Percentiles rank a stretch among this genome's conserved stretches.
phyloP scores from a whole-genome alignment of 2,329 filamentous ascomycete species.

The Sporothrix sp. region DNA sequence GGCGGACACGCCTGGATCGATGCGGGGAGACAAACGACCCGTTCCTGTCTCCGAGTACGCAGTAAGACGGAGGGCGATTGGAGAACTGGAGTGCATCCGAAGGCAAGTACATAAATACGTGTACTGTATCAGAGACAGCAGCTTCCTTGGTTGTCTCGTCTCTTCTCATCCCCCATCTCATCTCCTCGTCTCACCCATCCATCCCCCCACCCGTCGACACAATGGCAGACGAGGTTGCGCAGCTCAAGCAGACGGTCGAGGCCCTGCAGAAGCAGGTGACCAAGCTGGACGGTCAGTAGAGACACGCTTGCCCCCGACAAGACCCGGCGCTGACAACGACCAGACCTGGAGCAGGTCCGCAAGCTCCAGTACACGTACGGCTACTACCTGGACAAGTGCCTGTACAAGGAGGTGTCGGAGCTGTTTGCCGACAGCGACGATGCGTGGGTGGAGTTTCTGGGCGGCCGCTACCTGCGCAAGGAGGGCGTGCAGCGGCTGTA shows the following conservation, averaged over 20 bases:
- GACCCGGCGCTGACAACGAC: no score
- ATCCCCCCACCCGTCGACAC: neutral
- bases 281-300: conserved; percentile 14
- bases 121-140: neutral
- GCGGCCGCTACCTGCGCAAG: conserved; percentile 42
- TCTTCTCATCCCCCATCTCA: neutral
- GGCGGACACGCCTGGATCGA: conserved; percentile 2
- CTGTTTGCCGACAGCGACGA: conserved; percentile 44
- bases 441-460: conserved; percentile 46
- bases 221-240: conserved; percentile 17
- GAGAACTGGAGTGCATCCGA: no score
- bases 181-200: neutral
- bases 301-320: no score
- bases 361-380: conserved; percentile 49
- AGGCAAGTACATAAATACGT: conserved; percentile 3
- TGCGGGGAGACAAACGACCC: no score
- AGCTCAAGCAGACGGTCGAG: conserved; percentile 18
- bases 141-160: neutral
- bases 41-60: no score
- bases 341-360: conserved; percentile 44
- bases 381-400: conserved; percentile 50
- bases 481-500: conserved; percentile 43
- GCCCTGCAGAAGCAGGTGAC: conserved; percentile 17
- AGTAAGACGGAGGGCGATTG: no score
- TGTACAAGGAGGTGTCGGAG: conserved; percentile 42